Base-by-base conservation (phyloP, 371 early-diverging fungal genomes). In the Saksenaea vasiformis region DNA sequence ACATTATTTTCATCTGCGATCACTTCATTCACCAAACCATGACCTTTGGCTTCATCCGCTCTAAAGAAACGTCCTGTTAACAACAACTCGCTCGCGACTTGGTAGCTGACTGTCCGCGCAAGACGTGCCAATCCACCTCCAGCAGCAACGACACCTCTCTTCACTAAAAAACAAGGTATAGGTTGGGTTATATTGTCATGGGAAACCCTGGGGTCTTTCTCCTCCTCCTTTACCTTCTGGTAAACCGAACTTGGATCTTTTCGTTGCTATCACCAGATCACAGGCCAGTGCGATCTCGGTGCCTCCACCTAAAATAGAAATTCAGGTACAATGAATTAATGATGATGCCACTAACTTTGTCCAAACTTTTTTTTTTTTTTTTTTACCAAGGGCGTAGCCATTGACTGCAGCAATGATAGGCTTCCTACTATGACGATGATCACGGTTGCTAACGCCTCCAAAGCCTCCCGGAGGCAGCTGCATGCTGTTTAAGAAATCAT, bases 351-450 rank as follows among this genome's bases (percentile, higher is more conserved):
- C 36, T 37, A 7, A 5, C 41, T 10, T 27, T 26, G 34, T 43
- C 15, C n/a, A 8, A 24, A 17, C 11, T 36, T 10, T 3, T 15
- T 15, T 44, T 10, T 47, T 17, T 47, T 47, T 27, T 24, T 13
- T 38, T 56, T 31, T 63, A 71, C 74, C 74, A 9, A 83, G 58
- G 36, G 80, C 79, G 58, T 69, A 77, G 9, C 83, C 83, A 69
- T 83, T 73, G 22, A 83, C 83, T 19, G 83, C 83, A 60, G 80
- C 80, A 71, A 83, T 80, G 4, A 83, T 65, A n/a, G 83, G 83
- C 56, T 83, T 83, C 5, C 78, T n/a, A n/a, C n/a, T n/a, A 62
- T 4, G 68, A 10, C 24, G 22, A 31, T 60, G 54, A 10, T 67
- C 69, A 13, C 83, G 72, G 54, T 78, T 73, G 35, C 77, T 78